Base-by-base conservation (phyloP, 1,284 basidiomycete genomes). In the Cryptococcus floricola region DNA sequence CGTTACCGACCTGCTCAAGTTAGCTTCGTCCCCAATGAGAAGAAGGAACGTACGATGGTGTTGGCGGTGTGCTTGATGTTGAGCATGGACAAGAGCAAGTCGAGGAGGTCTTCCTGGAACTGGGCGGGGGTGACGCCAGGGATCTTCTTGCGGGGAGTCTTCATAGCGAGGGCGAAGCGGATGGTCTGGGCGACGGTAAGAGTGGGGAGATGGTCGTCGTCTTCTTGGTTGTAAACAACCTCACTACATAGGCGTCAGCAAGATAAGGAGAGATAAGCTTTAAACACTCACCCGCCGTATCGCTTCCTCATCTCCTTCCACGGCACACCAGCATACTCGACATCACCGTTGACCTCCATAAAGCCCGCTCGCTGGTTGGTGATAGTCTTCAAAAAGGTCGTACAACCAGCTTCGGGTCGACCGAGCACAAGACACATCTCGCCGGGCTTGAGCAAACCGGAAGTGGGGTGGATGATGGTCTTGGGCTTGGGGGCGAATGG, bases 191-290 rank as follows among this genome's bases (percentile, higher is more conserved):
- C 80, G 48, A 84, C 83, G 13, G 84, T 84, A 39, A 85, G 74
- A 38, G 82, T 83, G n/a, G 84, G 80, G 45, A 83, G 79, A 70
- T 85, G 84, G 50, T 81, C 78, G 52, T 90, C 90, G 60, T 87
- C 84, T 67, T 82, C 80, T 60, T 78, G 64, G 66, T 90, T 91
- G 75, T 91, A 94, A 16, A 87, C 84, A 13, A 91, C 88, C 75
- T 94, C 91, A 49, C 91, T 69, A 55, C 14, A 25, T 5, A 5
- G 16, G 5, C n/a, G 39, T 53, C 50, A 52, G 57, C 34, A 5
- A 41, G 31, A 39, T n/a, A 4, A 16, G 25, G 12, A 44, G 43
- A 52, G 42, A 43, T 5, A 28, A 9, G 13, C 1, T 28, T 19
- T 12, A 16, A 25, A 31, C 1, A 70, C 70, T 62, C 55, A 69